Evolutionary conservation across 2,329 filamentous ascomycete genomes (phyloP).

Genomic region (Aspergillus neotritici): DNA sequence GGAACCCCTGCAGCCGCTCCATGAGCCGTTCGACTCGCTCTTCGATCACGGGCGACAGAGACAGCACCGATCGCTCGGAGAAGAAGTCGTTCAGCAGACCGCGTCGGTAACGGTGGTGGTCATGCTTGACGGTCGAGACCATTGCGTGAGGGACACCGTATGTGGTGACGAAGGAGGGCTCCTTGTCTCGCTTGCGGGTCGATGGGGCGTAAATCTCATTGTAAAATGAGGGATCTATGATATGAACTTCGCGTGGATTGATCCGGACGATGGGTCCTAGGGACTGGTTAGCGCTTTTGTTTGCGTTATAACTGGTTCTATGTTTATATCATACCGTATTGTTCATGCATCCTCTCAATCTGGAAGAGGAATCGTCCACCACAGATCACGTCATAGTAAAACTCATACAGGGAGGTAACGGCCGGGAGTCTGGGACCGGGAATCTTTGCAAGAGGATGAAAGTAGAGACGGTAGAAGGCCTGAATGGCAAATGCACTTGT

Average conservation of each 20-base stretch:
- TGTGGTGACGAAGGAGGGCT: conserved; percentile 10
- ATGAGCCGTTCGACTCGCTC: conserved; percentile 13
- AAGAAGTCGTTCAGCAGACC: conserved; percentile 18
- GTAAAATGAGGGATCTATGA: conserved; percentile 31
- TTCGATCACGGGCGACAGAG: conserved; percentile 11
- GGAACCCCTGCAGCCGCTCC: conserved; percentile 7
- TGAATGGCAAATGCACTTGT: background rate
- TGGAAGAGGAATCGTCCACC: conserved; percentile 30
- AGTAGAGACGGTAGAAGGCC: conserved; percentile 27
- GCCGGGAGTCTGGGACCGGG: conserved; percentile 32
- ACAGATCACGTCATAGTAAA: conserved; percentile 31
- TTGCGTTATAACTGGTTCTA: background rate
- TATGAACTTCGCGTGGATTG: conserved; percentile 29
- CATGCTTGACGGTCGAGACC: conserved; percentile 14
- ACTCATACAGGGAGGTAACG: conserved; percentile 26
- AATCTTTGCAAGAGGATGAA: conserved; percentile 29
- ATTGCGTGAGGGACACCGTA: conserved; percentile 11
- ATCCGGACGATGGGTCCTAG: conserved; percentile 32
- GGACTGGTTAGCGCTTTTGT: too few relatives aligned
- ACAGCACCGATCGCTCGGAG: conserved; percentile 15
- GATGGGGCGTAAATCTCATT: conserved; percentile 27
- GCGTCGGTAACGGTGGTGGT: conserved; percentile 19
- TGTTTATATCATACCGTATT: conserved; percentile 23
- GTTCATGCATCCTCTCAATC: conserved; percentile 30
- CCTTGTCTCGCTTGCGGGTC: conserved; percentile 25